Conservation (phyloP, 352 stramenopile species). For the Pythium dissotocum region DNA sequence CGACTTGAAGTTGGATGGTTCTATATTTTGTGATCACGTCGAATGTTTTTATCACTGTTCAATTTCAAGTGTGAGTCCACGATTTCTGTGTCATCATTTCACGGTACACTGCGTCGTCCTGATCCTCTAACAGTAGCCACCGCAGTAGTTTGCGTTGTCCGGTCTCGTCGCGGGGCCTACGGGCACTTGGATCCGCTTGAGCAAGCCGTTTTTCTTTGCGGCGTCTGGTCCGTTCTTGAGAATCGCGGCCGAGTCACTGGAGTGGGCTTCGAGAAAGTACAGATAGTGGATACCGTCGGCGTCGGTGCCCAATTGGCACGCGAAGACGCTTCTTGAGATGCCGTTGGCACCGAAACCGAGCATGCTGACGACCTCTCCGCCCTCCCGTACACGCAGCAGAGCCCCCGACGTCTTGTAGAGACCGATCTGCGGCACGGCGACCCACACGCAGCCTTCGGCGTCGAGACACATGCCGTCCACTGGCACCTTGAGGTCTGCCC, state of each 20-base stretch:
- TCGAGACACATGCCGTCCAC: slow-evolving; percentile 66
- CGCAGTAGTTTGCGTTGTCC: slow-evolving; percentile 3
- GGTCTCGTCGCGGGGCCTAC: slow-evolving; percentile 41
- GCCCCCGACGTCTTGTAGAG: slow-evolving; percentile 49
- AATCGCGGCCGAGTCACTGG: slow-evolving; percentile 41
- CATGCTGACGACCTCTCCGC: slow-evolving; percentile 50
- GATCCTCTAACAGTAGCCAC: background rate
- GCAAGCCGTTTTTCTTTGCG: slow-evolving; percentile 39
- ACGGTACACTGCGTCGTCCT: too few species aligned
- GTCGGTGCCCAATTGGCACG: slow-evolving; percentile 63
- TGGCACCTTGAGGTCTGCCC: slow-evolving; percentile 51
- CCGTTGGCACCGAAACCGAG: slow-evolving; percentile 63
- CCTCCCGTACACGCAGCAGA: slow-evolving; percentile 54
- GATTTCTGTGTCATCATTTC: too few species aligned
- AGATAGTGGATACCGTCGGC: slow-evolving; percentile 46
- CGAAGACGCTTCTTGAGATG: slow-evolving; percentile 52
- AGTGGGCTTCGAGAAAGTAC: slow-evolving; percentile 58
- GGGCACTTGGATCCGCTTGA: slow-evolving; percentile 51
- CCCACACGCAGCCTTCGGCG: slow-evolving; percentile 68
- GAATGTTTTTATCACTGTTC: too few species aligned
- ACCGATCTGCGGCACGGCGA: slow-evolving; percentile 51
- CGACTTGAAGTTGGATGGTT: too few species aligned
- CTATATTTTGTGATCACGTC: too few species aligned
- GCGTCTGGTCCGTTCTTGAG: slow-evolving; percentile 36
- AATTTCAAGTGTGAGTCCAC: too few species aligned